Base-by-base conservation (phyloP, 805 yeast genomes). In the Lipomyces mesembrius region DNA sequence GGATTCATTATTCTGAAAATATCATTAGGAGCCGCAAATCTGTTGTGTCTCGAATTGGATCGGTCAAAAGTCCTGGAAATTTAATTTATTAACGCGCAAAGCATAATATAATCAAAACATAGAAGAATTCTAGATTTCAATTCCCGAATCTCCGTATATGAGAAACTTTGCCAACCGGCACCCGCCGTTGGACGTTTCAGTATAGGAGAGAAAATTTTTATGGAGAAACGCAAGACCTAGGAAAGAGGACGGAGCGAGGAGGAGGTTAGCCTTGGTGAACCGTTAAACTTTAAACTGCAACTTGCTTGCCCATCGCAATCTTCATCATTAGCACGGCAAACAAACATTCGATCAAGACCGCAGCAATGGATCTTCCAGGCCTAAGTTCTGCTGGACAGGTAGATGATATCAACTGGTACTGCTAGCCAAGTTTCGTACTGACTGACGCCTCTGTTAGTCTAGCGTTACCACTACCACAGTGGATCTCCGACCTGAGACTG, bases 401-500 rank as follows among this genome's bases (percentile, higher is more conserved):
- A 32, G 17, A 17, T 20, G 27, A 25, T 34, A 14, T n/a, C 2
- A 32, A 56, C 17, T 32, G 43, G 43, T 9, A 20, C 11, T 20
- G n/a, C n/a, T 32, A 8, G 8, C 20, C 34, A 14, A 8, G 7
- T n/a, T 7, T 12, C 32, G 17, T 17, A n/a, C 7, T 56, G 25
- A n/a, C 17, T 56, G 34, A 55, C 27, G 20, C n/a, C 20, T 11
- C 6, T 32, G 8, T 56, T 56, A 56, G 59, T 17, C 59, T 52
- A 52, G 55, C 55, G 17, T 17, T 22, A 52, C 25, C 34, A 12
- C 57, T 6, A 52, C 59, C 39, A 64, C 62, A n/a, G 74, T 78
- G 25, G 71, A 71, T 17, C 71, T 79, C 5, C 66, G 70, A 17
- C 71, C 80, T 4, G 68, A 73, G 22, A 79, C 85, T 34, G 96